Conservation (phyloP, 2,329 filamentous ascomycete genomes). For the Pseudogymnoascus sp. region DNA sequence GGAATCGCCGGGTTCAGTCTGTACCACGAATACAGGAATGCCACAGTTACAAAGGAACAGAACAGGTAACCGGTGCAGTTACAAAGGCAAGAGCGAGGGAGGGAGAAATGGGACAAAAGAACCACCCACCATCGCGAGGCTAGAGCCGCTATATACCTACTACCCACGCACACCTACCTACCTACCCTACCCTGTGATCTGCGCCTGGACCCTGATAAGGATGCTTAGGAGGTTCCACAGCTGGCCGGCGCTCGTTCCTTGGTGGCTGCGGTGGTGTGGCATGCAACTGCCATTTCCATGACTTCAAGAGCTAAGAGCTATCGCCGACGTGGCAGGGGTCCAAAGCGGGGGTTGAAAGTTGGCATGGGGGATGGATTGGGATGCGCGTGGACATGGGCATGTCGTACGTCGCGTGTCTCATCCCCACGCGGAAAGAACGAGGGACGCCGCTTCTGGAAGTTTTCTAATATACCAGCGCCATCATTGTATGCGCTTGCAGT, state of each 20-base stretch:
- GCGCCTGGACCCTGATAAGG: background rate
- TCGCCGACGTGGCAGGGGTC: background rate
- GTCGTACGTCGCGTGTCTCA: constrained; percentile 1
- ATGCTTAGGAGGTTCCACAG: background rate
- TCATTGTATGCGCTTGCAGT: background rate
- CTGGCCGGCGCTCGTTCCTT: background rate
- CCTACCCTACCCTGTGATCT: background rate
- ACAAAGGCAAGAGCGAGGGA: background rate
- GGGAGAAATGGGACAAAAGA: background rate
- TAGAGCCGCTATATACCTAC: background rate
- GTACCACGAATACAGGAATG: background rate
- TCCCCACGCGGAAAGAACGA: background rate
- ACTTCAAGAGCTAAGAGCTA: constrained; percentile 2
- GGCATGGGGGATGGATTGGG: background rate
- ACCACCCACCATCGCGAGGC: background rate
- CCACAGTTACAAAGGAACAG: background rate
- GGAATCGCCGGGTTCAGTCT: background rate
- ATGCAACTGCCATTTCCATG: background rate
- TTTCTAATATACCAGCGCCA: background rate
- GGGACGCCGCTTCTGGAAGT: background rate
- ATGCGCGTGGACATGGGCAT: background rate
- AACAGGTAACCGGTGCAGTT: background rate
- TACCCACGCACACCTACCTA: background rate
- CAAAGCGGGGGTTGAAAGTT: background rate
- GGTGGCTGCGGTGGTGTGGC: background rate